phyloP scores from a whole-genome alignment of 805 yeast species.

The Teunomyces funiuensis region DNA sequence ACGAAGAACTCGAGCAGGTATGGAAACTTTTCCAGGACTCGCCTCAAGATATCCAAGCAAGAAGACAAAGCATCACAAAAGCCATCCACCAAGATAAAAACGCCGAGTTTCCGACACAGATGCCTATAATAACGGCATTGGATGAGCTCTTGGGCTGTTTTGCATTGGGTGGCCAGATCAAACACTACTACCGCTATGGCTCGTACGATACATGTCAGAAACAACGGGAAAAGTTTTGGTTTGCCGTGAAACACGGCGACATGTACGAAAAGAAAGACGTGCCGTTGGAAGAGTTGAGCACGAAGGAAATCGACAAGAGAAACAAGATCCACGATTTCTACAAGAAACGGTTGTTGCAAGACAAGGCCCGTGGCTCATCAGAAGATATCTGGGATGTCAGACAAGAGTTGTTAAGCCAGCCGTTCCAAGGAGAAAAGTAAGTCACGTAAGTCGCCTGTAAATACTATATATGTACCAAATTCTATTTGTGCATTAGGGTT shows the following conservation, averaged over 20 bases:
- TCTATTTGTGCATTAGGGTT: constrained; percentile 2
- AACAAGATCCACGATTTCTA: constrained; percentile 65
- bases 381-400: constrained; percentile 78
- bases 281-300: constrained; percentile 32
- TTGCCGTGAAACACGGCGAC: constrained; percentile 63
- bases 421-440: constrained; percentile 7
- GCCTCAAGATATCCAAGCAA: constrained; percentile 26
- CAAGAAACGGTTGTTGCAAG: constrained; percentile 59
- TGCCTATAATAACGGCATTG: constrained; percentile 64
- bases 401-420: constrained; percentile 24
- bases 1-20: constrained; percentile 27
- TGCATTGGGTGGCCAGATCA: constrained; percentile 86
- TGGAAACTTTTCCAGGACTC: constrained; percentile 33
- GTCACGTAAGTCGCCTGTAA: background rate
- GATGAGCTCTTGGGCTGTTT: constrained; percentile 85
- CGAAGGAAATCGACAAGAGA: constrained; percentile 50
- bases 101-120: constrained; percentile 29
- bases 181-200: constrained; percentile 83
- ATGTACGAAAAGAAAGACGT: constrained; percentile 24
- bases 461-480: background rate
- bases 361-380: constrained; percentile 66
- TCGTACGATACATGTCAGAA: constrained; percentile 67
- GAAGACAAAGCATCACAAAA: constrained; percentile 22
- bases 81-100: constrained; percentile 19
- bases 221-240: constrained; percentile 74